Base-by-base conservation (phyloP, 1,284 basidiomycete species). In the Ganoderma multipileum region DNA sequence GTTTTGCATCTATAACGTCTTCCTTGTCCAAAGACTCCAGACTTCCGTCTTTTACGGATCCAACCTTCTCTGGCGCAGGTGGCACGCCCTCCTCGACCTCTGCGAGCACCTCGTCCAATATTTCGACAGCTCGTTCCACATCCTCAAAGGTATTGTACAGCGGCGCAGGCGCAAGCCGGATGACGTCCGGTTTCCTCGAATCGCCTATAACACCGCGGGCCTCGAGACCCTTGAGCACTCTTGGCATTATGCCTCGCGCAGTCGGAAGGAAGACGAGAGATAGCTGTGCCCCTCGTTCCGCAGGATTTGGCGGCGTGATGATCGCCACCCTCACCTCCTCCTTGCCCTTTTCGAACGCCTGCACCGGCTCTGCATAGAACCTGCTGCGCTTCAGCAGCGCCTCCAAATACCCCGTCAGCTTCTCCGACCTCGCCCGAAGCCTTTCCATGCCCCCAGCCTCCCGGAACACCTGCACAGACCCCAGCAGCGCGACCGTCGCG, bases 101-200 rank as follows among this genome's bases (percentile, higher is more conserved):
- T 44, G 79, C 79, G 62, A 92, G 81, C 14, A 84, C 87, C 69
- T 86, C 81, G 57, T 95, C 89, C 54, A 97, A 78, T 65, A 86
- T 87, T 63, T 80, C 79, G 14, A 86, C 93, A 1, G 90, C 93
- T 61, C 83, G 79, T 72, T 93, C 88, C 69, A 94, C 92, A 74
- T 98, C 96, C 73, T 85, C 81, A 75, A 90, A 85, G 12, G 91
- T 91, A 78, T 93, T 97, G 80, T 97, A 98, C 76, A 98, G 81
- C 50, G 95, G 92, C 12, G 86, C 85, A 42, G 97, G 95, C 63
- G 95, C 87, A 55, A 98, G 82, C 14, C 97, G 88, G 73, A 98
- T 96, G 66, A 98, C 95, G 76, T 95, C 92, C 28, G 97, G 96
- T 75, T 91, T 84, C 74, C 96, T 84, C 80, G 97, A 94, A 80